These are phyloP conservation scores for Dictyophora rubrovolvata DNA, from an alignment of 768 basidiomycete species.

Conservation along the genomic window DNA sequence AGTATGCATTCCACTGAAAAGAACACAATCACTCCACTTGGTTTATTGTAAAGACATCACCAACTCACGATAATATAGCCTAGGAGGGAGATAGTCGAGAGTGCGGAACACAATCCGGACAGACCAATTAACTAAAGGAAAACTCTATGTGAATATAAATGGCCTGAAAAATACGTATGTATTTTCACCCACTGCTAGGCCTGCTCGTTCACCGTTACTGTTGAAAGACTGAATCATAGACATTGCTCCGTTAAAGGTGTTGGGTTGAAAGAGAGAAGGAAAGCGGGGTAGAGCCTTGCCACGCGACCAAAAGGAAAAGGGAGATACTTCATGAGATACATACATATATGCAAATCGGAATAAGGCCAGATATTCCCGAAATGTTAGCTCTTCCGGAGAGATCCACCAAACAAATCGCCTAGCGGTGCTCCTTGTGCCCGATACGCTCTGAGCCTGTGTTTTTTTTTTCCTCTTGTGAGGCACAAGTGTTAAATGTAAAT, in stretches of 20 bases:
- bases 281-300: neutral
- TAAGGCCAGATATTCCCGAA: neutral
- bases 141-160: neutral
- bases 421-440: too few species aligned
- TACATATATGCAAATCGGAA: too few species aligned
- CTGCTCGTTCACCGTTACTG: neutral
- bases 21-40: neutral
- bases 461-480: too few species aligned
- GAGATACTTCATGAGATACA: too few species aligned
- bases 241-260: neutral
- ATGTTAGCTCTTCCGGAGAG: neutral
- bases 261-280: neutral
- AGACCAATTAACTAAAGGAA: neutral
- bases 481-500: too few species aligned
- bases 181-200: neutral
- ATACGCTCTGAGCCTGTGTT: too few species aligned
- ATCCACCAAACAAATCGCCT: neutral
- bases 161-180: neutral
- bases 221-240: neutral
- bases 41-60: neutral
- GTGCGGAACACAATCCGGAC: neutral
- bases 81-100: neutral
- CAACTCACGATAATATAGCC: neutral
- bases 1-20: slow-evolving; percentile 4
- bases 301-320: neutral